phyloP scores from a whole-genome alignment of 2,329 filamentous ascomycete genomes.

The Colletotrichum sp. region DNA sequence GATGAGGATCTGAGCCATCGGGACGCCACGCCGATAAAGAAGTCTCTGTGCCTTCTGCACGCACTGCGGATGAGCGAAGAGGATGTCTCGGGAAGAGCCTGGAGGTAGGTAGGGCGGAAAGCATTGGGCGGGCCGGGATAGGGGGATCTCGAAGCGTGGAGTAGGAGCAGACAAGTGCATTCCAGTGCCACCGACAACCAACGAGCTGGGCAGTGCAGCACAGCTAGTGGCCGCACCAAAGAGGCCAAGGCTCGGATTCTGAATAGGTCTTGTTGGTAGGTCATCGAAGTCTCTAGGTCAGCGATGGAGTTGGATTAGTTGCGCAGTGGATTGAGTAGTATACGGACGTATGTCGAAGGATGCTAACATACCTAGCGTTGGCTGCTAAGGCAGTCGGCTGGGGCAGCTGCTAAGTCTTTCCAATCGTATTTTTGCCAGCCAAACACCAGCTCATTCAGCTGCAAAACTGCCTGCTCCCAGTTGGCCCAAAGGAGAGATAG shows the following conservation, averaged over 20 bases:
- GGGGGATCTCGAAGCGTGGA: not conserved
- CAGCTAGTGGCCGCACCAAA: not conserved
- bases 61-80: not conserved
- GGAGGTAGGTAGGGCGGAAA: not conserved
- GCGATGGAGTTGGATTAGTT: not conserved
- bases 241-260: not conserved
- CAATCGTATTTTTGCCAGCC: not conserved
- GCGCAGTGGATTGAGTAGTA: not conserved
- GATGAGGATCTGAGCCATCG: slow-evolving; percentile 5
- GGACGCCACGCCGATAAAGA: slow-evolving; percentile 16
- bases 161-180: not conserved
- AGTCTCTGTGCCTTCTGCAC: not conserved
- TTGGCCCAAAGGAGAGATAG: not conserved
- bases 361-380: not conserved
- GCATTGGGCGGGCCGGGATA: not conserved
- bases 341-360: slow-evolving; percentile 11
- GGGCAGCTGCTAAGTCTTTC: not conserved
- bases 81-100: not conserved
- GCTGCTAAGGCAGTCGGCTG: not conserved
- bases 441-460: not conserved
- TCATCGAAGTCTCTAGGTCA: not conserved
- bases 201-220: not conserved
- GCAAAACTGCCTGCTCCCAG: not conserved
- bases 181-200: not conserved
- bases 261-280: not conserved